Evolutionary conservation across 768 basidiomycete species (phyloP), one percentile per base, ranked within the genome.

Genomic region (Gloeostereum incarnatum): DNA sequence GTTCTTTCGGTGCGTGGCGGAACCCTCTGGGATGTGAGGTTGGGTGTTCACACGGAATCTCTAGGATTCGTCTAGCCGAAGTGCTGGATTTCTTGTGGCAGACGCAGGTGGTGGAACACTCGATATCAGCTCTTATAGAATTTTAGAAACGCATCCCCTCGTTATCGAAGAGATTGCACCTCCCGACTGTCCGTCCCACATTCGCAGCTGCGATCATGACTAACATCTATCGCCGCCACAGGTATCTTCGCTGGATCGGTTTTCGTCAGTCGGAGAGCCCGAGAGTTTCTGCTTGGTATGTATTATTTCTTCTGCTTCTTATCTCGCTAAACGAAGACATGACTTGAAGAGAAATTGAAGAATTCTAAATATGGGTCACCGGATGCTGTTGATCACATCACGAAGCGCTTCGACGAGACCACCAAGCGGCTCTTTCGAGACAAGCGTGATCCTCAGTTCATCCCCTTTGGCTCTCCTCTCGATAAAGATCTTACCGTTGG

Each of bases 131-230:
- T 78, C 84, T 4, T 88, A 88, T 46, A 81, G 76, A 1, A 81
- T 87, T 37, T 75, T 76, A 5, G 78, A 69, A 35, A 77, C 78
- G 3, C 56, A 67, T 18, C 84, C 84, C 0, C 70, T 87, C 11
- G 73, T 81, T 11, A 86, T 88, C 48, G 84, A 88, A 52, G 84
- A 88, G 58, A 76, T 86, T 46, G 84, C 84, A 2, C 84, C 84
- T 18, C 81, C 84, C 8, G 84, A 88, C 56, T 88, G 84, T 81
- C 23, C 30, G 13, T 44, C 18, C 21, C 14, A 21, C 26, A 17
- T 22, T 36, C 4, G n/a, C 6, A 6, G 37, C 17, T 18, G 40
- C 17, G 23, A 11, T 31, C 22, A 29, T 22, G n/a, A n/a, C n/a
- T n/a, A n/a, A n/a, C n/a, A n/a, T 26, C 35, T 44, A 23, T 14